Evolutionary conservation across 345 rosid genomes (phyloP).

Genomic region (Eucalyptus sideroxylon): DNA sequence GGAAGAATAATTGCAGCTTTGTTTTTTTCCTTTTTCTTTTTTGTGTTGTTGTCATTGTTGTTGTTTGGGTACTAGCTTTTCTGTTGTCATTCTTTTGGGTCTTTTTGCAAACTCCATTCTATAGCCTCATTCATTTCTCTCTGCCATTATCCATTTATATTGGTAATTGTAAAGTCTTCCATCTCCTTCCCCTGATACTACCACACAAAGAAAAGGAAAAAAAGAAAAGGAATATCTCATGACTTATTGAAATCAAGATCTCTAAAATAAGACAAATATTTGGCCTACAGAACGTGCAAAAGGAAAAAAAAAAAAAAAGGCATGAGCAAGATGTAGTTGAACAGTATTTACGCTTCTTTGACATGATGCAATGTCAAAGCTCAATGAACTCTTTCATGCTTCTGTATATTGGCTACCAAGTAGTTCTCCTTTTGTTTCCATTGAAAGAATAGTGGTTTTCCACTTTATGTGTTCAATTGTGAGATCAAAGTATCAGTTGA

Average conservation of each 20-base stretch:
- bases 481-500: not conserved
- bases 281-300: not conserved
- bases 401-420: not conserved
- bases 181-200: not conserved
- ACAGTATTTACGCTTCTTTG: not conserved
- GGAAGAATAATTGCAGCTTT: not conserved
- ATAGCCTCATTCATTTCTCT: not conserved
- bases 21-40: not conserved
- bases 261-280: not conserved
- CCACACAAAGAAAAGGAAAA: not conserved
- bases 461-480: not conserved
- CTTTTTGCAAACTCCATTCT: not conserved
- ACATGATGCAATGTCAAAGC: not conserved
- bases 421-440: not conserved
- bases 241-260: not conserved
- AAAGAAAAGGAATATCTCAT: not conserved
- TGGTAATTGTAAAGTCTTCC: not conserved
- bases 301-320: not conserved
- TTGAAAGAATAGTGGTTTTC: not conserved
- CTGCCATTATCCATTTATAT: not conserved
- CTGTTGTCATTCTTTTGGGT: not conserved
- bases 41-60: not conserved
- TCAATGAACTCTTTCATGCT: not conserved
- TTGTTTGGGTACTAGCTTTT: not conserved
- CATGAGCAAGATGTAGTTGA: not conserved